Conservation (phyloP, 805 yeast genomes). For the Sugiyamaella smithiae region DNA sequence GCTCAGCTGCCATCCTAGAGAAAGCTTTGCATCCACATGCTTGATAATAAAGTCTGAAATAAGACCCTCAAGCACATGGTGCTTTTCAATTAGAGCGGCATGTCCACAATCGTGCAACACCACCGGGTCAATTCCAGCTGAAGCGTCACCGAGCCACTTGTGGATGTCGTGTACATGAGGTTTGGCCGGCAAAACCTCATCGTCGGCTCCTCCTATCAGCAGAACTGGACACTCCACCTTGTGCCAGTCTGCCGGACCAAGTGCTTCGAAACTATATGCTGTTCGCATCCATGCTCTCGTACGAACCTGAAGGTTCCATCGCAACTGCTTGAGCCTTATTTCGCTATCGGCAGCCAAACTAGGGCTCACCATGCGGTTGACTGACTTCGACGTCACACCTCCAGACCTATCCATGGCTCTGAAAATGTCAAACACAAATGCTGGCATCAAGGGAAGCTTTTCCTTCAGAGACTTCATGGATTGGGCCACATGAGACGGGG, state of each 20-base stretch:
- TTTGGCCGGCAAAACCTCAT: slow-evolving; percentile 50
- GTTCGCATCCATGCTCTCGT: slow-evolving; percentile 54
- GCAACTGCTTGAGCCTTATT: slow-evolving; percentile 54
- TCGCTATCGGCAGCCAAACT: slow-evolving; percentile 34
- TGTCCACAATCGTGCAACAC: slow-evolving; percentile 54
- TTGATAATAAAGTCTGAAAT: slow-evolving; percentile 55
- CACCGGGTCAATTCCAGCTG: slow-evolving; percentile 33
- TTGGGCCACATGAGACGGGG: slow-evolving; percentile 31
- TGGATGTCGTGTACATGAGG: slow-evolving; percentile 34
- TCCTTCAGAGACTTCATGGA: slow-evolving; percentile 17
- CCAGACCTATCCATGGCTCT: slow-evolving; percentile 59
- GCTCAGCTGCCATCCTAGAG: slow-evolving; percentile 69
- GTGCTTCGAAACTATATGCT: slow-evolving; percentile 47
- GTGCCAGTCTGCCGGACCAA: slow-evolving; percentile 44
- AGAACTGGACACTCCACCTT: slow-evolving; percentile 44
- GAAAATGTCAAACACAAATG: slow-evolving; percentile 48
- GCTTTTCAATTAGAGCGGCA: slow-evolving; percentile 58
- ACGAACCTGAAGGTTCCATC: slow-evolving; percentile 68
- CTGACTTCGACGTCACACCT: slow-evolving; percentile 60
- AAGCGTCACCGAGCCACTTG: slow-evolving; percentile 29
- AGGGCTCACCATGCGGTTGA: slow-evolving; percentile 50
- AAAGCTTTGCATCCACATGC: slow-evolving; percentile 51
- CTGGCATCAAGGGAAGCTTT: slow-evolving; percentile 31
- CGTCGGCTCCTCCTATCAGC: slow-evolving; percentile 59
- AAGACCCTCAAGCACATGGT: slow-evolving; percentile 60